Percentiles rank a stretch among this genome's conserved stretches.
phyloP scores from a whole-genome alignment of 2,329 filamentous ascomycete genomes.

The Endocalyx cinctus region DNA sequence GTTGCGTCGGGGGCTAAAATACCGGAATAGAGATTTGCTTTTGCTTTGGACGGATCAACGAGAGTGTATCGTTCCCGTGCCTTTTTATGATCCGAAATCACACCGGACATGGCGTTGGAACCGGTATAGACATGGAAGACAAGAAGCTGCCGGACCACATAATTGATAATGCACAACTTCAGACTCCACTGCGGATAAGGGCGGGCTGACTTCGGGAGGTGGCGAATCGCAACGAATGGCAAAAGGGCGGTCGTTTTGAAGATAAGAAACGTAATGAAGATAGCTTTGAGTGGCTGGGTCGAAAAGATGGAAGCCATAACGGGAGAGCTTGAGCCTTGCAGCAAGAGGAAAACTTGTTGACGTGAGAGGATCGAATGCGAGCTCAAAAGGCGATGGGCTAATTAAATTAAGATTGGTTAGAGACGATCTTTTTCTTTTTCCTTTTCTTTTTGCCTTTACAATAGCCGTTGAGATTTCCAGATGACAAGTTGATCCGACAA shows the following conservation, averaged over 20 bases:
- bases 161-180: slow-evolving; percentile 7
- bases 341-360: background rate
- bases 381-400: background rate
- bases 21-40: slow-evolving; percentile 10
- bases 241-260: background rate
- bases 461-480: background rate
- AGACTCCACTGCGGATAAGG: slow-evolving; percentile 13
- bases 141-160: too few species aligned
- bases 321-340: background rate
- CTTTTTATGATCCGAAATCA: slow-evolving; percentile 8
- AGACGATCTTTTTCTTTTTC: background rate
- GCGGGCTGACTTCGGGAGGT: slow-evolving; percentile 3
- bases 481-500: too few species aligned
- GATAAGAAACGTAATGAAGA: background rate
- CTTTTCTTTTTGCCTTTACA: background rate
- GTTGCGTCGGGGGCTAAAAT: background rate
- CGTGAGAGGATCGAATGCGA: background rate
- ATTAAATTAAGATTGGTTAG: background rate
- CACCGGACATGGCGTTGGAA: slow-evolving; percentile 6
- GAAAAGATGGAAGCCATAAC: background rate
- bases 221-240: background rate
- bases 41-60: slow-evolving; percentile 5
- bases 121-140: too few species aligned
- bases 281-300: background rate
- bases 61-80: slow-evolving; percentile 9